Evolutionary conservation across 2,329 filamentous ascomycete genomes (phyloP), one percentile per base, ranked within the genome.

Genomic region (Dactylellina parvicollis): DNA sequence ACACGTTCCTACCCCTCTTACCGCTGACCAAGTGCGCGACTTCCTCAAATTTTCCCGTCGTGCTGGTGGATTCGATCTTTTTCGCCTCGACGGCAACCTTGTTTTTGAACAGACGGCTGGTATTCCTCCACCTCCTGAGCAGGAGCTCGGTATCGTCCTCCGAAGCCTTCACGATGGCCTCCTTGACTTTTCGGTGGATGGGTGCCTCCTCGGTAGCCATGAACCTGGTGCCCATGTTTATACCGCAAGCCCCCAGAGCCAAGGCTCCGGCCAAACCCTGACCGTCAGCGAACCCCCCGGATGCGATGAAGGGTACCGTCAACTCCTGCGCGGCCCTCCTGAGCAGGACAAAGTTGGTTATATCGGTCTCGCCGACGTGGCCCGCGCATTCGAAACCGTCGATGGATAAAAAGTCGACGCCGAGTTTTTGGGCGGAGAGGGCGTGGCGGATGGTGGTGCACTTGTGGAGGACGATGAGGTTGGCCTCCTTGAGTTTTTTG

Each of bases 171-270:
- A 97, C 92, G 79, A 99, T 99, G 77, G 90, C 86, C 81, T 96
- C 86, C 86, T 99, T 99, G 84, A 99, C 92, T 77, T 96, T 96
- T 52, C 87, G 80, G 82, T 99, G 95, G 75, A 99, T 91, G 0
- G 95, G 95, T 14, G 93, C 89, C 82, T 98, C 95, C 46, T 94
- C 85, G 0, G 95, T 98, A 83, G 90, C 94, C 91, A 99, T 96
- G 84, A 98, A 99, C 42, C 95, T 86, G 8, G 95, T 99, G 67
- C 95, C 95, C 95, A 99, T 99, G 83, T 99, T 99, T 83, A 98
- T 89, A 75, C 95, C 95, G 80, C 92, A 91, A 0, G 95, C 95
- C 34, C 95, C 95, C 10, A 99, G 86, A 40, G 90, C 89, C 77
- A 99, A 84, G 5, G 95, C 95, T 1, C 94, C 95, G 0, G 95